These are phyloP conservation scores for Ceratobasidium sp. DNA, from an alignment of 1,284 basidiomycete species.

Conservation along the genomic window DNA sequence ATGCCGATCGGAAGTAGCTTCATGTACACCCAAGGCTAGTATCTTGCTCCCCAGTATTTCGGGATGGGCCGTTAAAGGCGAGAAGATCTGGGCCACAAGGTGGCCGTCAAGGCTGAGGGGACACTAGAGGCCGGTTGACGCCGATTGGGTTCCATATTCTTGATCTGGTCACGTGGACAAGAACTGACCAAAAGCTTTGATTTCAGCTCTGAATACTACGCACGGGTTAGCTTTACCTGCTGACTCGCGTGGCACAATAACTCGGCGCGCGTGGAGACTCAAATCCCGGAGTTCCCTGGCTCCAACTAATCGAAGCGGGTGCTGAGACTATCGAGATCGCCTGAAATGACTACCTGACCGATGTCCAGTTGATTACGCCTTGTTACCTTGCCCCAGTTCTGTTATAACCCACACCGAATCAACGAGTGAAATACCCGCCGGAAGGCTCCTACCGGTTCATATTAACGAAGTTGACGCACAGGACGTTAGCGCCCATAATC, in stretches of 20 bases:
- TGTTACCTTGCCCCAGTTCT: neutral
- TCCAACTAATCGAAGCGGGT: neutral
- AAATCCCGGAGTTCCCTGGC: neutral
- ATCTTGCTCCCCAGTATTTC: neutral
- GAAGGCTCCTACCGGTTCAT: neutral
- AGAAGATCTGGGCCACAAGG: neutral
- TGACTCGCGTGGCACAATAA: neutral
- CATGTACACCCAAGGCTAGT: neutral
- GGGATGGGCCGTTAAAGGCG: too few relatives aligned
- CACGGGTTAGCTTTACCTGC: neutral
- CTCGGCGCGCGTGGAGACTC: neutral
- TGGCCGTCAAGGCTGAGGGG: neutral
- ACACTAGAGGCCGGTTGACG: constrained; percentile 4
- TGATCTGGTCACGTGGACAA: constrained; percentile 13
- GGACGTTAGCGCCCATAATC: neutral
- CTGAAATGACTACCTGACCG: neutral
- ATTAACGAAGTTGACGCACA: neutral
- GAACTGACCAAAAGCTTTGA: too few relatives aligned
- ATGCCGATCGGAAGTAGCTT: neutral
- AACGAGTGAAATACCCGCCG: too few relatives aligned
- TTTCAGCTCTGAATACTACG: neutral
- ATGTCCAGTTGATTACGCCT: neutral
- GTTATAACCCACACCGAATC: neutral
- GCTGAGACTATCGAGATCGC: neutral
- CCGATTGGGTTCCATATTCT: neutral